Conservation (phyloP, 306 rosid species). For the Adenanthera pavonina region DNA sequence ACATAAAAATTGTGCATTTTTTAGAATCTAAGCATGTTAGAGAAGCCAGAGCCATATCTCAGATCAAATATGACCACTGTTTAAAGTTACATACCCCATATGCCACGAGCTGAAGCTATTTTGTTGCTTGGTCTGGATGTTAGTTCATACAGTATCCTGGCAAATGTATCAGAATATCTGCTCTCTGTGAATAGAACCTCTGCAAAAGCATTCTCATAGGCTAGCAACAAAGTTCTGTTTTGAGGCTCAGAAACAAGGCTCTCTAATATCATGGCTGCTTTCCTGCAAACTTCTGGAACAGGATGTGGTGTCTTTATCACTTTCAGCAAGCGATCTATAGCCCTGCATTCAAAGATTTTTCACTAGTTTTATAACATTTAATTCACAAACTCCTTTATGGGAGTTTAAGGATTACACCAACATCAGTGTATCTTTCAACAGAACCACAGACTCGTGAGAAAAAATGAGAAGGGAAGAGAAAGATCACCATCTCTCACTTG, state of each 20-base stretch:
- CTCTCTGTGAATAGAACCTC: slow-evolving; percentile 84
- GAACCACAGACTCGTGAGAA: background rate
- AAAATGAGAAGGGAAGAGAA: background rate
- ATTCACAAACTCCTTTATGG: background rate
- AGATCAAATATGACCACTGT: slow-evolving; percentile 1
- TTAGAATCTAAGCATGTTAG: slow-evolving; percentile 37
- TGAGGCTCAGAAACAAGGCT: slow-evolving; percentile 97
- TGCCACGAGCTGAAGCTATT: slow-evolving; percentile 85
- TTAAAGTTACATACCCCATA: slow-evolving; percentile 90
- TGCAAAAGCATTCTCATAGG: slow-evolving; percentile 92
- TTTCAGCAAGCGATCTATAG: slow-evolving; percentile 86
- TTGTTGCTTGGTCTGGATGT: slow-evolving; percentile 87
- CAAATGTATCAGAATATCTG: slow-evolving; percentile 85
- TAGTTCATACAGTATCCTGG: slow-evolving; percentile 88
- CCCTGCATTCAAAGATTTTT: slow-evolving; percentile 56
- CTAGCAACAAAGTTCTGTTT: slow-evolving; percentile 75
- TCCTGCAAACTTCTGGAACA: slow-evolving; percentile 90
- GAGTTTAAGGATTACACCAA: background rate
- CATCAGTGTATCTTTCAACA: slow-evolving; percentile 12
- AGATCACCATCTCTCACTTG: slow-evolving; percentile 90
- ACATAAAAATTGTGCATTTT: slow-evolving; percentile 39
- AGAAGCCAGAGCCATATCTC: slow-evolving; percentile 11
- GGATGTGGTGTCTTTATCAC: slow-evolving; percentile 88
- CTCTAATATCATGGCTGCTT: slow-evolving; percentile 93
- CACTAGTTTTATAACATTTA: background rate